phyloP scores from a whole-genome alignment of 73 alveolate species.

The Stentor coeruleus region DNA sequence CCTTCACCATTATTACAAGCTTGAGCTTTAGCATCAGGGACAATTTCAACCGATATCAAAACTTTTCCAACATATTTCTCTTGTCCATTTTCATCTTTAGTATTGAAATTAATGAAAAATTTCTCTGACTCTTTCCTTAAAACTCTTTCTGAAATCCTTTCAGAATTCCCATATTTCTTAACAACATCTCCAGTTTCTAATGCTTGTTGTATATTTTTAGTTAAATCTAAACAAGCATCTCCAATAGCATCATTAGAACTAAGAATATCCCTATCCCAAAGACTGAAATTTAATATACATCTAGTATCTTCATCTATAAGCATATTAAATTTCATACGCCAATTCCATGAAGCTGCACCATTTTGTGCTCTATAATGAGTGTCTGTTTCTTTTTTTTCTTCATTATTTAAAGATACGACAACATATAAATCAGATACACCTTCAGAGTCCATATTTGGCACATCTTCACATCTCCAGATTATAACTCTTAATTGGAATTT shows the following conservation, averaged over 20 bases:
- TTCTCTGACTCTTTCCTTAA: conserved; percentile 53
- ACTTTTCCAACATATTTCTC: conserved; percentile 61
- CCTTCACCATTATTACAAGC: conserved; percentile 78
- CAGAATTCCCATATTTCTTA: conserved; percentile 13
- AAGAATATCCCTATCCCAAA: conserved; percentile 24
- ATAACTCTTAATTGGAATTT: conserved; percentile 80
- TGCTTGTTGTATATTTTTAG: background rate
- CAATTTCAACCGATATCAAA: conserved; percentile 56
- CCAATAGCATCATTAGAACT: conserved; percentile 12
- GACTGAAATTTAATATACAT: background rate
- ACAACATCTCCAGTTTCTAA: background rate
- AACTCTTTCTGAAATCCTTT: conserved; percentile 59
- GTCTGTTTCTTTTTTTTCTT: conserved; percentile 68
- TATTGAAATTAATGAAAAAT: conserved; percentile 46
- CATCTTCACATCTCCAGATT: conserved; percentile 76
- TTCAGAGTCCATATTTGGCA: conserved; percentile 68
- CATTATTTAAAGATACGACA: conserved; percentile 60
- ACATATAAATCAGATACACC: conserved; percentile 79
- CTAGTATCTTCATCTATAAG: conserved; percentile 4
- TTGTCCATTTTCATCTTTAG: conserved; percentile 56
- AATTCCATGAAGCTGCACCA: conserved; percentile 50
- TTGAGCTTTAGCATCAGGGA: conserved; percentile 69
- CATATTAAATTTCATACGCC: conserved; percentile 59
- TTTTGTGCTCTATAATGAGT: conserved; percentile 67
- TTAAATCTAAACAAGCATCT: conserved; percentile 25